Base-by-base conservation (phyloP, 352 stramenopile species). In the Globisporangium canariense region DNA sequence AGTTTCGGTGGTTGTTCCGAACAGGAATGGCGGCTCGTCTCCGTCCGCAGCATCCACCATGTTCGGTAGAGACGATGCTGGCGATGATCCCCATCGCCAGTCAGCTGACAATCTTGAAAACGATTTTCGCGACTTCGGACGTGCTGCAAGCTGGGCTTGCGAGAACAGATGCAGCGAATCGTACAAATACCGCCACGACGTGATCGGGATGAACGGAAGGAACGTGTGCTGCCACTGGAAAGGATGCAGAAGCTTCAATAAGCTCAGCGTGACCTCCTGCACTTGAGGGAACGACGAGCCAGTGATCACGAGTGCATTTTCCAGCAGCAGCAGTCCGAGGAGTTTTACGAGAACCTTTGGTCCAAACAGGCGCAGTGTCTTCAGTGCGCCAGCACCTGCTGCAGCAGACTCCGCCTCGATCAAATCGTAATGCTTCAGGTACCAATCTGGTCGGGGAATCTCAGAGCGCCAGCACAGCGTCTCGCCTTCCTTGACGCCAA, bases 171-270 rank as follows among this genome's bases (percentile, higher is more conserved):
- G 76, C 32, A 86, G 61, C 47, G 79, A 66, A 58, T 96, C 85
- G 13, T 81, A 72, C 25, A 94, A 64, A 57, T 90, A 91, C 22
- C 75, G 71, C 79, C 84, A 92, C 3, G 83, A 93, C 28, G 83
- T 69, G 14, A 91, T 76, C 11, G 85, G 82, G 8, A 94, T 62
- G 57, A 92, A 93, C 28, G 87, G 85, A 4, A 92, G 53, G 51
- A 90, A 89, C 22, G 81, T 89, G 65, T 91, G 83, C 49, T 90
- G 81, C 87, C 87, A 96, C 25, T 63, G 71, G 62, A 96, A 96
- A n/a, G 87, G 87, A 46, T 85, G 66, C 11, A 96, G 62, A 32
- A 96, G 62, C 64, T 85, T 85, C 30, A 94, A 56, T 43, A 96
- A 52, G 52, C 75, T 86, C 20, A 90, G 74, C 4, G 79, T 76